phyloP scores from a whole-genome alignment of 345 rosid species.

The Aegle marmelos region DNA sequence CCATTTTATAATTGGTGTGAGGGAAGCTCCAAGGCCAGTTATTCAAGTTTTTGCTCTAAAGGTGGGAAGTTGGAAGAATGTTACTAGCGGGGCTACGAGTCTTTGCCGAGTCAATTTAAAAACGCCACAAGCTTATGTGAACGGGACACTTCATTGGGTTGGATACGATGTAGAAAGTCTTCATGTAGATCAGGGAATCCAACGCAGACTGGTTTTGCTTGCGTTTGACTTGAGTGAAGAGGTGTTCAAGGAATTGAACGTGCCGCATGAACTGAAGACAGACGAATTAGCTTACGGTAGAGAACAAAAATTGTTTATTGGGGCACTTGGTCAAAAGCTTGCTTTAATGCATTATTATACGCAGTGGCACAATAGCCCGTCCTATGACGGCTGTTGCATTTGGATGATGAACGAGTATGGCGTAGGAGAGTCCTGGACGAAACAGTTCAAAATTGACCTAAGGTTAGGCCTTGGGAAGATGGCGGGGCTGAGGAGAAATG shows the following conservation, averaged over 20 bases:
- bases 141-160: conserved; percentile 42
- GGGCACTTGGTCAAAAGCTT: conserved; percentile 1
- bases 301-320: conserved; percentile 18
- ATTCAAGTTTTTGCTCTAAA: conserved; percentile 29
- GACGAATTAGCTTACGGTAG: not conserved
- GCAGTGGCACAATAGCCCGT: not conserved
- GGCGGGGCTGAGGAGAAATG: conserved; percentile 25
- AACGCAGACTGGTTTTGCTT: conserved; percentile 12
- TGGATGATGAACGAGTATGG: conserved; percentile 36
- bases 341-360: conserved; percentile 23
- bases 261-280: conserved; percentile 16
- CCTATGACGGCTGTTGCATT: conserved; percentile 20
- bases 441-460: conserved; percentile 22
- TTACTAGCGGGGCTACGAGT: not conserved
- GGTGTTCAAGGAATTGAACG: conserved; percentile 22
- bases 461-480: conserved; percentile 17
- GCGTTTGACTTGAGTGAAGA: conserved; percentile 22
- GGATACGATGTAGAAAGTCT: conserved; percentile 12
- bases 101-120: conserved; percentile 5
- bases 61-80: conserved; percentile 24
- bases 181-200: not conserved
- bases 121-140: conserved; percentile 21
- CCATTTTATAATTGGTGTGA: not conserved
- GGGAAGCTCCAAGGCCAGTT: not conserved
- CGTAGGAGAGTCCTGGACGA: conserved; percentile 21